phyloP scores from a whole-genome alignment of 2,329 filamentous ascomycete species.

The Pseudogymnoascus sp. region DNA sequence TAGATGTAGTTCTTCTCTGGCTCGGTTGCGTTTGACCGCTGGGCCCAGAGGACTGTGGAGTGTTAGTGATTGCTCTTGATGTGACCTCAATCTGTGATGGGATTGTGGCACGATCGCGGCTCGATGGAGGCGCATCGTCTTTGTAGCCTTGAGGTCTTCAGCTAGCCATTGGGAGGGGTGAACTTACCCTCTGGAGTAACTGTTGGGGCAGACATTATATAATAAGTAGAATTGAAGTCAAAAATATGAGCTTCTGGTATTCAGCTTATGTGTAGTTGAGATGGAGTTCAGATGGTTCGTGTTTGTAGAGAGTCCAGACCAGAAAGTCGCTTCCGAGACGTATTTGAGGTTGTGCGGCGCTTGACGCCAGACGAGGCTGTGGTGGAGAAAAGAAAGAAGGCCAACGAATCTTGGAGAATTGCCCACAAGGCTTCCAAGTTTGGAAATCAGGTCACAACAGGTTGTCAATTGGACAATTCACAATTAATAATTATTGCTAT shows the following conservation, averaged over 20 bases:
- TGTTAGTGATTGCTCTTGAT: background rate
- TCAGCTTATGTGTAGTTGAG: slow-evolving; percentile 8
- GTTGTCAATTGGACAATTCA: background rate
- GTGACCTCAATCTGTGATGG: background rate
- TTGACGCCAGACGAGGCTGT: slow-evolving; percentile 11
- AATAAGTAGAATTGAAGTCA: slow-evolving; percentile 6
- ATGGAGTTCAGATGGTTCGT: slow-evolving; percentile 4
- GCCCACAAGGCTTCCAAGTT: background rate
- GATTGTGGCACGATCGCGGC: background rate
- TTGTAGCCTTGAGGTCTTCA: slow-evolving; percentile 7
- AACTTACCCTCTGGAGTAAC: slow-evolving; percentile 12
- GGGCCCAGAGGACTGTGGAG: slow-evolving; percentile 82
- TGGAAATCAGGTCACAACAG: background rate
- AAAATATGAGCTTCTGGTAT: background rate
- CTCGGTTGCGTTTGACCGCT: slow-evolving; percentile 78
- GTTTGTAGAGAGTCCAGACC: slow-evolving; percentile 7
- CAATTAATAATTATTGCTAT: background rate
- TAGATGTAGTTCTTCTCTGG: slow-evolving; percentile 88
- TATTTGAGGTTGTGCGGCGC: slow-evolving; percentile 7
- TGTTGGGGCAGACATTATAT: slow-evolving; percentile 10
- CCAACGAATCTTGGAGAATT: slow-evolving; percentile 7
- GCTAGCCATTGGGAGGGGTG: background rate
- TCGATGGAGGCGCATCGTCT: background rate
- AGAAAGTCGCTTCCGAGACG: slow-evolving; percentile 9
- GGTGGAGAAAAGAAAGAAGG: slow-evolving; percentile 10